Base-by-base conservation (phyloP, 1,284 basidiomycete genomes). In the Gymnopus androsaceus region DNA sequence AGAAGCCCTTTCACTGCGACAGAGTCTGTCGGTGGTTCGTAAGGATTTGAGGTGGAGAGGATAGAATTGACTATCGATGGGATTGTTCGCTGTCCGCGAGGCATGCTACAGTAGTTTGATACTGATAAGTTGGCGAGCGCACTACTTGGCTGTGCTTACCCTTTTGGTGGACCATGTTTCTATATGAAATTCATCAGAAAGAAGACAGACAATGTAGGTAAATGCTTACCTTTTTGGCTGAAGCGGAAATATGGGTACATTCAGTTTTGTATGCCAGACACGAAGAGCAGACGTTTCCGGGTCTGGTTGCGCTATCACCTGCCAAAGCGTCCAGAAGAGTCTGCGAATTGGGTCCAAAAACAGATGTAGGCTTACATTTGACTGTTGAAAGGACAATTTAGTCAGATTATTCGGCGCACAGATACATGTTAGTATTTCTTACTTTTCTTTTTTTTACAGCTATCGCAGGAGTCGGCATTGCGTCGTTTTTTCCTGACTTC, bases 301-400 rank as follows among this genome's bases (percentile, higher is more conserved):
- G 37, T 41, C 44, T 59, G n/a, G 42, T 53, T 9, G 54, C 54
- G 30, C 57, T 59, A 30, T 59, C 57, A 33, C 57, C 57, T 59
- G 25, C n/a, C n/a, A n/a, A n/a, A n/a, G n/a, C n/a, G n/a, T n/a
- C n/a, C n/a, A n/a, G n/a, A n/a, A n/a, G n/a, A n/a, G n/a, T n/a
- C n/a, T n/a, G n/a, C n/a, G n/a, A n/a, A n/a, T n/a, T n/a, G n/a
- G n/a, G n/a, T n/a, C n/a, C n/a, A n/a, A n/a, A n/a, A n/a, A n/a
- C n/a, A n/a, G n/a, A n/a, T n/a, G n/a, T n/a, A n/a, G n/a, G n/a
- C n/a, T n/a, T n/a, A n/a, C n/a, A n/a, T n/a, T n/a, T n/a, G n/a
- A n/a, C n/a, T n/a, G n/a, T n/a, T n/a, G n/a, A n/a, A n/a, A n/a
- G n/a, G n/a, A n/a, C n/a, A n/a, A n/a, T n/a, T n/a, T n/a, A n/a